These are phyloP conservation scores for Amaranthus tricolor DNA, from an alignment of 179 eudicot species.

Conservation along the genomic window DNA sequence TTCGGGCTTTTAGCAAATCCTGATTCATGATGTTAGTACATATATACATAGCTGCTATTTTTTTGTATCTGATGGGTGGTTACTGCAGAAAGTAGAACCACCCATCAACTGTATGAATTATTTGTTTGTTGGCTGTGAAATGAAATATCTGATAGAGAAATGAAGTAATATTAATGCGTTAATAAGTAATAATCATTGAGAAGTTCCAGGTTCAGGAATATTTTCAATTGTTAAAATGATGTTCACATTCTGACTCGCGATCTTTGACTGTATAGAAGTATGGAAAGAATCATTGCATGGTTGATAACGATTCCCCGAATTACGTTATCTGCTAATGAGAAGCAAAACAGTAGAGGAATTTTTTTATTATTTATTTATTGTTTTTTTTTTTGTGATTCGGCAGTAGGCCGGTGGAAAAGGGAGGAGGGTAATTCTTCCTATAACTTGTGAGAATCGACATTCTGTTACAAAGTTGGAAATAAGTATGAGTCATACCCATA, in stretches of 20 bases:
- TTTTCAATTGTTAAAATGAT: no score
- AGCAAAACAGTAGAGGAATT: no score
- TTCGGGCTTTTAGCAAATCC: conserved; percentile 75
- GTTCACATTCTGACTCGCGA: neutral
- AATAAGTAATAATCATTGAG: neutral
- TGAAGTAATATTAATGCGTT: neutral
- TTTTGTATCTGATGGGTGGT: neutral
- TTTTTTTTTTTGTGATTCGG: no score
- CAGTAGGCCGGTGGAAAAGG: no score
- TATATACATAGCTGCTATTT: neutral
- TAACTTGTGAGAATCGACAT: no score
- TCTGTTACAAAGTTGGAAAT: no score
- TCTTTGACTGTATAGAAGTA: neutral
- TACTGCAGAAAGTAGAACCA: neutral
- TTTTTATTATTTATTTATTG: no score
- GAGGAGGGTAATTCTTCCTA: no score
- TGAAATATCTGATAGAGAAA: conserved; percentile 6
- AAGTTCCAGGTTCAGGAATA: neutral
- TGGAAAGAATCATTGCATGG: neutral
- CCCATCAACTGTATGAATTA: neutral
- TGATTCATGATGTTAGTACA: conserved; percentile 25
- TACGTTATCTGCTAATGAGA: neutral
- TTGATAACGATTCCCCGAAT: neutral
- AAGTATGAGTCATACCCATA: no score
- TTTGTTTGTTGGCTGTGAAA: conserved; percentile 7